Evolutionary conservation across 2,329 filamentous ascomycete genomes (phyloP), one percentile per base, ranked within the genome.

Genomic region (Diplodia corticola): DNA sequence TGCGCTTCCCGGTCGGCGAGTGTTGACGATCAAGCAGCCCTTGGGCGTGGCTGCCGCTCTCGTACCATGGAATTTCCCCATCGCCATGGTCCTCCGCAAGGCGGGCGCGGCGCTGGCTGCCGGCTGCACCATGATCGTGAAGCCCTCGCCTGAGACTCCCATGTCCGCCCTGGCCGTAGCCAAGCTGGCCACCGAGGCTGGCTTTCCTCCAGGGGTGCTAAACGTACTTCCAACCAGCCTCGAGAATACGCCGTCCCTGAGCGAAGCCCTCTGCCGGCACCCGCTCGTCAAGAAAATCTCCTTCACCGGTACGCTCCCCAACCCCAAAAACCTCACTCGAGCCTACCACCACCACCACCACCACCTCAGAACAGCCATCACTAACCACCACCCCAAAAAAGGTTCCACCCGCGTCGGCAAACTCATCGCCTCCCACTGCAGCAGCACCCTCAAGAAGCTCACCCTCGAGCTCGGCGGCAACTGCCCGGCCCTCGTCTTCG

Each of bases 21-120:
- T 88, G 2, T 85, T 93, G 67, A 90, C 88, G 0, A 84, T 93
- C 70, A 93, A 93, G 80, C 89, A 91, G 76, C 89, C 89, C 0
- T 83, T 91, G 67, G 89, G 89, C 65, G 88, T 91, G 12, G 83
- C 85, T 0, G 89, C 84, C 0, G 89, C 89, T 0, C 78, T 92
- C 17, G 88, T 91, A 1, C 89, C 89, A 4, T 91, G 89, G 89
- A 90, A 91, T 71, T 91, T 90, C 69, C 88, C 88, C 0, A 82
- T 89, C 60, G 88, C 87, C 17, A 83, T 91, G 86, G 83, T 91
- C 6, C 75, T 91, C 63, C 82, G 89, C 35, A 92, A 91, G 73
- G 88, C 85, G 2, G 83, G 85, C 55, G 87, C 89, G 6, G 89
- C 89, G 1, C 77, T 91, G 46, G 89, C 89, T 1, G 89, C 89